Conservation (phyloP, 495 filamentous ascomycete genomes). For the Rhypophila decipiens region DNA sequence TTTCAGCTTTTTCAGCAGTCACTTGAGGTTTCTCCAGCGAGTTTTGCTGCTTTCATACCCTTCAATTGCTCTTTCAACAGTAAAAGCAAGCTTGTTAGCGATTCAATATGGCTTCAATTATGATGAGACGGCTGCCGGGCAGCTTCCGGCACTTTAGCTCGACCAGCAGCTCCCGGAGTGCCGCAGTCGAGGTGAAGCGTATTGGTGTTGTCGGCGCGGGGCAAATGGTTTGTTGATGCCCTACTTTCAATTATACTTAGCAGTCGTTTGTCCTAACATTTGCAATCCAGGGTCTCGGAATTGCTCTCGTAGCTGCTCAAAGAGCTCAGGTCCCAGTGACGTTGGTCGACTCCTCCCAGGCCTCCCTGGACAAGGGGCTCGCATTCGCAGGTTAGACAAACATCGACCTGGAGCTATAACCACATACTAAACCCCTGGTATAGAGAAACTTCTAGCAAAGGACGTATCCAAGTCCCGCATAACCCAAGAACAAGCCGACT, state of each 20-base stretch:
- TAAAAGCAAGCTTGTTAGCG: neutral
- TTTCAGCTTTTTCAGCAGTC: neutral
- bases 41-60: neutral
- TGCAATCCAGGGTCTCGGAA: constrained; percentile 77
- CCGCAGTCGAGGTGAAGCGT: constrained; percentile 71
- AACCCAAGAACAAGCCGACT: constrained; percentile 69
- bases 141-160: constrained; percentile 49
- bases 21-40: neutral
- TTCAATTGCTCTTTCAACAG: neutral
- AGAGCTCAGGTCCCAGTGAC: constrained; percentile 80
- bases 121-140: constrained; percentile 28
- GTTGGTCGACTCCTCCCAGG: constrained; percentile 77
- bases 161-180: constrained; percentile 31
- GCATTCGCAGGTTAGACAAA: constrained; percentile 72
- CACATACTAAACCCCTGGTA: neutral
- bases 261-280: no score
- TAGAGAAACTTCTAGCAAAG: constrained; percentile 88
- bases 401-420: no score
- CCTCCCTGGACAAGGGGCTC: constrained; percentile 84
- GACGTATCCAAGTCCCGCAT: constrained; percentile 81
- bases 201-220: constrained; percentile 92
- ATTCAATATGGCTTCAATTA: constrained; percentile 26
- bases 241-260: neutral
- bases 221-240: constrained; percentile 61
- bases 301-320: constrained; percentile 88